Evolutionary conservation across 202 grass and related monocot species (phyloP).

Genomic region (Musa balbisiana): DNA sequence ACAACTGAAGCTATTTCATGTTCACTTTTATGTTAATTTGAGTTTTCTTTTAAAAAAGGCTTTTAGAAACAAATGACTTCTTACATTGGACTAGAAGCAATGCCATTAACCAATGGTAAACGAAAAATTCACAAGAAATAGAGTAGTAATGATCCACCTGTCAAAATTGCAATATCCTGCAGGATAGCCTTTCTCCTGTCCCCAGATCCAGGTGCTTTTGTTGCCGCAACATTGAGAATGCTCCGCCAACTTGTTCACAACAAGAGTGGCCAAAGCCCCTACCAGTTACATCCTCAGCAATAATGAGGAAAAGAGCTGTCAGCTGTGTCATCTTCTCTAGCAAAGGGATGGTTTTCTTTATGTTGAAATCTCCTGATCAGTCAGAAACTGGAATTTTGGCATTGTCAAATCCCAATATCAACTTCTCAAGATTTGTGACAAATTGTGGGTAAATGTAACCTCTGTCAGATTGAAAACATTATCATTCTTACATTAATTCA

Average conservation of each 20-base stretch:
- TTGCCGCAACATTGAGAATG: slow-evolving; percentile 11
- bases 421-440: slow-evolving; percentile 21
- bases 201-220: slow-evolving; percentile 22
- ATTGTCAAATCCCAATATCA: slow-evolving; percentile 18
- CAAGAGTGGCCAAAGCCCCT: slow-evolving; percentile 19
- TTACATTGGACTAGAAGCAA: not conserved
- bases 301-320: slow-evolving; percentile 14
- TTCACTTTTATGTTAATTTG: too few species aligned
- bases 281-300: slow-evolving; percentile 14
- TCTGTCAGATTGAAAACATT: slow-evolving; percentile 13
- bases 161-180: slow-evolving; percentile 24
- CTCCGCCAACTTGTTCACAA: slow-evolving; percentile 19
- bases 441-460: slow-evolving; percentile 25
- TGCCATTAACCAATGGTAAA: not conserved
- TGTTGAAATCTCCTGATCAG: slow-evolving; percentile 20
- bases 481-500: not conserved
- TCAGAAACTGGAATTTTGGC: slow-evolving; percentile 7
- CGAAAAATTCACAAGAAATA: not conserved
- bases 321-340: slow-evolving; percentile 16
- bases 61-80: not conserved
- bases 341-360: slow-evolving; percentile 17
- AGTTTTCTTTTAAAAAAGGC: not conserved
- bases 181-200: slow-evolving; percentile 12
- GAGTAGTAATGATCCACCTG: not conserved
- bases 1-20: too few species aligned